Evolutionary conservation across 768 basidiomycete species (phyloP), one percentile per base, ranked within the genome.

Genomic region (Boletus rex-veris): DNA sequence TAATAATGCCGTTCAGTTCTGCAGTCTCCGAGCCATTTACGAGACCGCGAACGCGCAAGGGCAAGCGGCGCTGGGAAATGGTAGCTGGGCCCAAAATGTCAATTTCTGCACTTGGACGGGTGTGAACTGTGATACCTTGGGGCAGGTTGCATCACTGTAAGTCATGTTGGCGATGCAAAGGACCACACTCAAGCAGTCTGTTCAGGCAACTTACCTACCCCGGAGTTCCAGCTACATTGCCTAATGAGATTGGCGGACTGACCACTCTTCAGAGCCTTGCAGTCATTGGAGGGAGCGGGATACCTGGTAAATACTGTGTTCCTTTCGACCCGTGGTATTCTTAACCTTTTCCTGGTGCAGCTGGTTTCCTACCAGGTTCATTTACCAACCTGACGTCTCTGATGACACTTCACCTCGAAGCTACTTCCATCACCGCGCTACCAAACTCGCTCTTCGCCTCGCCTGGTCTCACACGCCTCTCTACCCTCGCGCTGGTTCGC

Each of bases 71-170:
- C 69, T 81, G 9, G 68, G 71, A 45, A 74, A 72, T 19, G 72
- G 71, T 2, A 74, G 73, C 7, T 81, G 80, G 80, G 68, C 72
- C 44, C 73, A 75, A 55, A 74, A 79, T 46, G 58, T 73, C 37
- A 67, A 71, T 45, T 77, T 77, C 55, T 80, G 79, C 57, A 64
- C 71, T 1, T 81, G 80, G 80, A 65, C 57, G 7, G 80, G 80
- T 3, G 74, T 81, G 4, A 61, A 57, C 28, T 81, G 80, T 55
- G 72, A 75, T 59, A 61, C 67, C 5, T 64, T 68, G 21, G 78
- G 78, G 4, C 59, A 64, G 28, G 72, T 80, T 4, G 63, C 69
- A 15, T 72, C 72, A 8, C 53, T 81, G 79, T 80, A 39, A 58
- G 78, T 72, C 28, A 7, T 37, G 9, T 15, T 18, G 37, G 31